Evolutionary conservation across 768 basidiomycete species (phyloP).

Genomic region (Pleurotus cornucopiae): DNA sequence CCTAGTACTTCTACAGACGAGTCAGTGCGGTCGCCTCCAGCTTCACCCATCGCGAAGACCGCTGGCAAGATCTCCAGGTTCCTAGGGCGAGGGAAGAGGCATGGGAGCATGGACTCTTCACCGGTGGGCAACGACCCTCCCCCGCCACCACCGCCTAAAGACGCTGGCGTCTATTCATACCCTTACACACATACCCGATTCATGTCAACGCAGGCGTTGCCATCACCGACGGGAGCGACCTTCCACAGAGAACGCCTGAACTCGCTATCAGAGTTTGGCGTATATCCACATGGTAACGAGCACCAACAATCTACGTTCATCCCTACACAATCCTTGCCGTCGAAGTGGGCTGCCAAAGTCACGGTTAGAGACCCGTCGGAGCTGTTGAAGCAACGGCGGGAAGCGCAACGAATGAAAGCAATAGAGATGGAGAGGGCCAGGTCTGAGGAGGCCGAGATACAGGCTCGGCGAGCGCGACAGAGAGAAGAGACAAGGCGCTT

Average conservation of each 20-base stretch:
- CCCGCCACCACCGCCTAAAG: constrained; percentile 46
- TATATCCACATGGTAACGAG: constrained; percentile 12
- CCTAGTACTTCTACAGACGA: constrained; percentile 7
- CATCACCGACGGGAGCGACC: constrained; percentile 2
- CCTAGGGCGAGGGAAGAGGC: constrained; percentile 37
- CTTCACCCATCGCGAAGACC: constrained; percentile 13
- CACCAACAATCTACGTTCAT: constrained; percentile 11
- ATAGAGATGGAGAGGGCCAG: constrained; percentile 39
- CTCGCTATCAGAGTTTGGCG: constrained; percentile 9
- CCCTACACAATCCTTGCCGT: constrained; percentile 1
- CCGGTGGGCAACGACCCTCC: constrained; percentile 18
- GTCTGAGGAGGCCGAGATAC: constrained; percentile 40
- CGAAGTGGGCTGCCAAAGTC: constrained; percentile 9
- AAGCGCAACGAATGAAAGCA: constrained; percentile 26
- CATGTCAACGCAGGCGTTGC: constrained; percentile 8
- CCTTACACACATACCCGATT: constrained; percentile 9
- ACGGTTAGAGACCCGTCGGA: constrained; percentile 17
- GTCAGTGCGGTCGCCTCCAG: background rate
- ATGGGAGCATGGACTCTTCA: constrained; percentile 20
- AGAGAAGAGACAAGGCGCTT: constrained; percentile 39
- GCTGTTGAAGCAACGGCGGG: constrained; percentile 18
- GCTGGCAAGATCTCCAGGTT: constrained; percentile 27
- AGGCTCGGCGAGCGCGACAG: constrained; percentile 31
- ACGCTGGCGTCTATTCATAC: constrained; percentile 21
- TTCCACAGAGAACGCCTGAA: background rate